Evolutionary conservation across 352 stramenopile genomes (phyloP), one percentile per base, ranked within the genome.

Genomic region (Phytopythium chamaehyphon): DNA sequence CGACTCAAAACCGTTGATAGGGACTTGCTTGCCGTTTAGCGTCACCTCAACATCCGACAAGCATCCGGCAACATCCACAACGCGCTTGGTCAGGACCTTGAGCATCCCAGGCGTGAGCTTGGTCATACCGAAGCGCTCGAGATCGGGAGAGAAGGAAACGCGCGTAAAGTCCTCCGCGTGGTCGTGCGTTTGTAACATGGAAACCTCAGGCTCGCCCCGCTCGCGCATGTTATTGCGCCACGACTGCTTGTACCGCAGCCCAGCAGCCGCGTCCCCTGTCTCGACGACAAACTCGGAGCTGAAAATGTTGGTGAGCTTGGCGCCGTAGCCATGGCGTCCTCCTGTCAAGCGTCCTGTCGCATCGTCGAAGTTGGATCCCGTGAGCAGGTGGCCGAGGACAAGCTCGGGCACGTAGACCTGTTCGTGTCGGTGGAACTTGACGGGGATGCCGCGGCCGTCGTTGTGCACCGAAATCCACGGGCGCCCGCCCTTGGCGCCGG

Each of bases 281-380:
- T 99, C 97, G 15, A 99, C 95, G 19, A 96, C 80, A 72, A 99
- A 99, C 62, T 99, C 75, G 6, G 69, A 96, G 53, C 91, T 98
- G 71, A 99, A 99, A 64, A 99, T 99, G 70, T 99, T 99, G 19
- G 98, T 98, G 24, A 99, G 77, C 69, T 99, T 98, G 23, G 93
- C 95, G 14, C 95, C 95, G 64, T 98, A 98, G 47, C 95, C 95
- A 62, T 98, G 96, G 31, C 94, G 73, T 15, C 95, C 95, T 23
- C 95, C 98, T 0, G 97, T 99, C 22, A 98, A 95, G 70, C 98
- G 97, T 59, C 97, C 93, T 54, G 95, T 96, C 19, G 93, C 68
- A 64, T 99, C 97, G 58, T 99, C 95, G 74, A 99, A 99, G 82
- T 99, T 99, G 16, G 88, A 98, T 55, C 97, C 96, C 3, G 97